Base-by-base conservation (phyloP, 768 basidiomycete genomes). In the Lyophyllum semitale region DNA sequence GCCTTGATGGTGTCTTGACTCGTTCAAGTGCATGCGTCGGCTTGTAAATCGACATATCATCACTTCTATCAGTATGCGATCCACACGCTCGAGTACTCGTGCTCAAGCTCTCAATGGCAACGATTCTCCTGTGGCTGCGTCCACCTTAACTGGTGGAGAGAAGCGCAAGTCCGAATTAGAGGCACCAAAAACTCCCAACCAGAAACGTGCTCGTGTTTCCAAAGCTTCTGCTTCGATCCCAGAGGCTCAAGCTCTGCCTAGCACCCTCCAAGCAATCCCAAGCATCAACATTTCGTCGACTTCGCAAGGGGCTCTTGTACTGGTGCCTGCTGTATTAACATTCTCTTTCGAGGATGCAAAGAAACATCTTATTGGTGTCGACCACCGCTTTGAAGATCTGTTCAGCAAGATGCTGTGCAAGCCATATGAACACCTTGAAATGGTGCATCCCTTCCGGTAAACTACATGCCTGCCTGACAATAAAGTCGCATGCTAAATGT, bases 271-370 rank as follows among this genome's bases (percentile, higher is more conserved):
- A 51, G 29, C 55, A 61, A 51, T 20, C 59, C 18, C 52, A 49
- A 38, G 45, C 27, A 17, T 42, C 49, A 53, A 48, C 50, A 33
- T 47, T 45, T 18, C 53, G 33, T 54, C 20, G 25, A 42, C 35
- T 27, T 22, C 47, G 43, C 51, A 46, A 50, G 55, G 63, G 46
- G 63, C 65, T 20, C 60, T 66, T 25, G 66, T 67, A 17, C 66
- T 88, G 32, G 79, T 95, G 11, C 89, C 92, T 4, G 85, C 90
- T 1, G 72, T 79, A 8, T 79, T 95, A 30, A 79, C 81, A 6
- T 95, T 95, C 72, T 81, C 83, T n/a, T 86, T 93, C 59, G 82
- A 86, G 43, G 82, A 84, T 8, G 93, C 91, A 1, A 91, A 86
- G 65, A 51, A 72, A 13, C 91, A 95, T 64, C 80, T 95, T 29